Percentiles rank a stretch among this genome's conserved stretches.
These are phyloP conservation scores for Trichoderma pleuroti DNA, from an alignment of 2,329 filamentous ascomycete species.

Conservation along the genomic window DNA sequence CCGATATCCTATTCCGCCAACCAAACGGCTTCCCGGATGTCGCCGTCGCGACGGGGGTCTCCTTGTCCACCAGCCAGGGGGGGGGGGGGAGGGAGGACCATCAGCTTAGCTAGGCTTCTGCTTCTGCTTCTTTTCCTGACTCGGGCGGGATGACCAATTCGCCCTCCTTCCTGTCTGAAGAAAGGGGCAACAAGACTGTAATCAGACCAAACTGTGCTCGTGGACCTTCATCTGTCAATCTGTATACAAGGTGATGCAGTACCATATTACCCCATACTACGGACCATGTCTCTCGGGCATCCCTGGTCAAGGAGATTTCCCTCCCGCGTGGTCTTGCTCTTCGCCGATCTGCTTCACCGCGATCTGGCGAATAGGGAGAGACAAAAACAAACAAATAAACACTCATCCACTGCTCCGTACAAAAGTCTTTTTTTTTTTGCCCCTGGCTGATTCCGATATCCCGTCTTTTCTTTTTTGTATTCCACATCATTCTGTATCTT, in stretches of 20 bases:
- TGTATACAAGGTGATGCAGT: background rate
- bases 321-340: background rate
- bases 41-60: background rate
- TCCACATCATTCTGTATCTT: background rate
- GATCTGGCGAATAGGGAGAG: conserved; percentile 1
- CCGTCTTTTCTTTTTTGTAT: background rate
- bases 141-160: background rate
- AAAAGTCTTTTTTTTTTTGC: background rate
- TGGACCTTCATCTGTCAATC: background rate
- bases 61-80: background rate
- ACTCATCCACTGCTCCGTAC: background rate
- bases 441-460: background rate
- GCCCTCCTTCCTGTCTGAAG: background rate
- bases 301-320: background rate
- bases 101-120: background rate
- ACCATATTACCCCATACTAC: background rate
- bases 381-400: background rate
- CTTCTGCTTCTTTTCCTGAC: background rate
- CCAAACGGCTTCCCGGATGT: background rate
- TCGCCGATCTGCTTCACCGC: conserved; percentile 9
- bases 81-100: background rate
- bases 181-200: background rate
- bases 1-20: background rate
- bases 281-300: background rate
- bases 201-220: background rate